These are phyloP conservation scores for Penicillium sp. DNA, from an alignment of 2,329 filamentous ascomycete genomes.

Conservation along the genomic window DNA sequence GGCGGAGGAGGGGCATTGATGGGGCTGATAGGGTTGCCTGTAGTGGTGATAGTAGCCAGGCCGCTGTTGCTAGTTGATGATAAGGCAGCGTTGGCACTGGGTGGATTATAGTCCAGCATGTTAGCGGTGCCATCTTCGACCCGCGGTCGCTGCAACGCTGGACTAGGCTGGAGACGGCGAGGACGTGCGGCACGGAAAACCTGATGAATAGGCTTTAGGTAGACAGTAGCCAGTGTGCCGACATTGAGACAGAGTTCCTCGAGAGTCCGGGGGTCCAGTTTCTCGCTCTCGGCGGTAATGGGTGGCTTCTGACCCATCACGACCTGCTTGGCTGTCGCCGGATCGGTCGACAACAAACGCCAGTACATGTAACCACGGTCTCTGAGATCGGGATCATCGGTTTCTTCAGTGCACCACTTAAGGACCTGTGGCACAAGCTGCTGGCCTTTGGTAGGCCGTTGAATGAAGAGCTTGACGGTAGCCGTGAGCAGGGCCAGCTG, in stretches of 20 bases:
- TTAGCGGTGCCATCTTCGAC: conserved; percentile 42
- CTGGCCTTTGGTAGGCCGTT: conserved; percentile 91
- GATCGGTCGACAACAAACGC: conserved; percentile 91
- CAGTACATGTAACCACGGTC: conserved; percentile 99
- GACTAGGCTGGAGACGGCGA: conserved; percentile 77
- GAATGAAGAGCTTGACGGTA: conserved; percentile 97
- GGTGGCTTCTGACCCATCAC: conserved; percentile 98
- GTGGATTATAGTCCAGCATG: conserved; percentile 42
- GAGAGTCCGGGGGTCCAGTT: conserved; percentile 84
- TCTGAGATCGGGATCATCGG: conserved; percentile 95
- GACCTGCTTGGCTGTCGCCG: conserved; percentile 79
- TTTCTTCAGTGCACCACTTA: conserved; percentile 98
- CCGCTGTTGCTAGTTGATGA: conserved; percentile 33
- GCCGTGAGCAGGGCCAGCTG: conserved; percentile 93
- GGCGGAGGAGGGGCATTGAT: conserved; percentile 29
- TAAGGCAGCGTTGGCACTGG: conserved; percentile 34
- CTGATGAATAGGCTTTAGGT: conserved; percentile 95
- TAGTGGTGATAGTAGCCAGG: conserved; percentile 36
- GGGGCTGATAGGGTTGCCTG: conserved; percentile 32
- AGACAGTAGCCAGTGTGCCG: conserved; percentile 93
- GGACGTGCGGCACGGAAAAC: conserved; percentile 91
- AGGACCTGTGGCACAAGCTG: conserved; percentile 91
- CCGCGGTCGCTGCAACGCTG: conserved; percentile 76
- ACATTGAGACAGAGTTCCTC: conserved; percentile 98
- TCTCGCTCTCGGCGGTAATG: conserved; percentile 95